Evolutionary conservation across 495 filamentous ascomycete species (phyloP).

Genomic region (Penicillium goetzii): DNA sequence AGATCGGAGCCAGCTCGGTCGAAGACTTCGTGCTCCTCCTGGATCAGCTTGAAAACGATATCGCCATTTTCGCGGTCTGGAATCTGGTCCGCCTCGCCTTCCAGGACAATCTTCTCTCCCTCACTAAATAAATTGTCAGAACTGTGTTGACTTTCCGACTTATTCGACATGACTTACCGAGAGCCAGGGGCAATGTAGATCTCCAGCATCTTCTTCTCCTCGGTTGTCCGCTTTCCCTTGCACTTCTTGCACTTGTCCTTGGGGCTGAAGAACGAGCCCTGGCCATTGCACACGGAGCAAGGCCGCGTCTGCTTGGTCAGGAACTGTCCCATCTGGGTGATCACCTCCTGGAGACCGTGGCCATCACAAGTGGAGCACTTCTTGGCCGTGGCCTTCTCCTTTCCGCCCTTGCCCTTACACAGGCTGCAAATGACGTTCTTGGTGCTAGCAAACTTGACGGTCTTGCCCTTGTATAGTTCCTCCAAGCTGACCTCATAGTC

Average conservation of each 20-base stretch:
- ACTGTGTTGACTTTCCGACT: not conserved
- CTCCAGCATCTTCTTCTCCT: constrained; percentile 90
- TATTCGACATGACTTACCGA: constrained; percentile 43
- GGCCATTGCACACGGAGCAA: constrained; percentile 79
- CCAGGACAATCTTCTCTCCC: constrained; percentile 85
- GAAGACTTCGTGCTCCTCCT: constrained; percentile 81
- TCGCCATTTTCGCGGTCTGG: constrained; percentile 91
- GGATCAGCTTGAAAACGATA: constrained; percentile 83
- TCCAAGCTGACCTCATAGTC: constrained; percentile 88
- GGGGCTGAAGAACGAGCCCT: constrained; percentile 82
- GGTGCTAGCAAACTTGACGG: constrained; percentile 89
- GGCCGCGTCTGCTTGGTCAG: constrained; percentile 72
- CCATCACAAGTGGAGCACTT: constrained; percentile 84
- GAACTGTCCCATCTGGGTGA: constrained; percentile 78
- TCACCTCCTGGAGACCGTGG: constrained; percentile 67
- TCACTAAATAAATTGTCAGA: constrained; percentile 51
- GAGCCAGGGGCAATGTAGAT: constrained; percentile 93
- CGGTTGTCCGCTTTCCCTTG: constrained; percentile 81
- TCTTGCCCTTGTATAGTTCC: constrained; percentile 98
- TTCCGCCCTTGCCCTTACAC: constrained; percentile 90
- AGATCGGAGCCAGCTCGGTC: constrained; percentile 81
- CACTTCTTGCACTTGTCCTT: constrained; percentile 99
- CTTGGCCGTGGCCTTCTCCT: constrained; percentile 86
- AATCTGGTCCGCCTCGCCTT: constrained; percentile 93
- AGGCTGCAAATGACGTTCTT: constrained; percentile 86